Conservation (phyloP, 2,329 filamentous ascomycete species). For the Penicillium rolfsii region DNA sequence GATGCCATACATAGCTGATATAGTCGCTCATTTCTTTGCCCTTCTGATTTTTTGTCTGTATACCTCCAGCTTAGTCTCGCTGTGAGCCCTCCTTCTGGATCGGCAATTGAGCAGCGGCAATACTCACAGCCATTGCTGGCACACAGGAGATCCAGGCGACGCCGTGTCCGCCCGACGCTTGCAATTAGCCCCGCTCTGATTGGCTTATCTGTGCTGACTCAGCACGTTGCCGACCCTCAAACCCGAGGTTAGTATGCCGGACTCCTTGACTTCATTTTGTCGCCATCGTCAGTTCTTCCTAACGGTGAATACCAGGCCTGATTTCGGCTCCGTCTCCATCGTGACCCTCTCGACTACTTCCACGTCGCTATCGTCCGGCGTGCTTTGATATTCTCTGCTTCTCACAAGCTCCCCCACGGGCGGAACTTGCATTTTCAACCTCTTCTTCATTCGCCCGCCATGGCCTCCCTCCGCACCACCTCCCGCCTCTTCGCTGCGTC, state of each 20-base stretch:
- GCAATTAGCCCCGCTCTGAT: conserved; percentile 40
- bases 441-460: conserved; percentile 33
- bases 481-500: conserved; percentile 50
- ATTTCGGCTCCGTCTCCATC: conserved; percentile 23
- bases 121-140: conserved; percentile 8
- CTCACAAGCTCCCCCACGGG: conserved; percentile 5
- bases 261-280: conserved; percentile 36
- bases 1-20: background rate
- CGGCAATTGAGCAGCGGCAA: conserved; percentile 2
- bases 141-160: conserved; percentile 10
- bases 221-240: conserved; percentile 37
- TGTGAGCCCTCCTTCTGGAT: background rate
- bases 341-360: conserved; percentile 26
- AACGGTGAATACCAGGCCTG: conserved; percentile 19
- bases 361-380: conserved; percentile 6
- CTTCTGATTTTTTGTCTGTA: background rate
- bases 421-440: conserved; percentile 15
- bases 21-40: background rate
- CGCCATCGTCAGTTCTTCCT: conserved; percentile 20
- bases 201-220: conserved; percentile 36
- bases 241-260: conserved; percentile 42
- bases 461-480: conserved; percentile 55
- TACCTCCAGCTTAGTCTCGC: background rate
- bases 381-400: conserved; percentile 15
- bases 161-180: conserved; percentile 47